phyloP scores from a whole-genome alignment of 257 asterid species.

The Nicotiana undulata region DNA sequence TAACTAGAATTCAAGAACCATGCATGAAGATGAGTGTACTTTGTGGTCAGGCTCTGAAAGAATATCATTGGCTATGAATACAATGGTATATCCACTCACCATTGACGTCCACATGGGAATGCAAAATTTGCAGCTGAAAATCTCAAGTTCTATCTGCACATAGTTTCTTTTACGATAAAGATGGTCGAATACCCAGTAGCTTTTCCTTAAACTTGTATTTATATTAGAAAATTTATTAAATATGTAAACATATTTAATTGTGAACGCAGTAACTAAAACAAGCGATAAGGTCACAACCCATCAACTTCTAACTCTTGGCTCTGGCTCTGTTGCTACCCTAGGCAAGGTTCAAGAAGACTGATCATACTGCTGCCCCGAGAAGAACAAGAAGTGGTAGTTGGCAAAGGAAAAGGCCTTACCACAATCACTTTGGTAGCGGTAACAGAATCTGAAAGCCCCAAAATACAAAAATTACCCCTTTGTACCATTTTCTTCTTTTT shows the following conservation, averaged over 20 bases:
- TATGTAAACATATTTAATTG: too few species aligned
- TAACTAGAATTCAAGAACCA: conserved; percentile 25
- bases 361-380: background rate
- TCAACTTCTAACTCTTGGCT: too few species aligned
- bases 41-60: conserved; percentile 41
- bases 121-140: conserved; percentile 38
- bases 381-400: background rate
- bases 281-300: too few species aligned
- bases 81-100: conserved; percentile 31
- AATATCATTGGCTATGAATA: conserved; percentile 35
- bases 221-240: too few species aligned
- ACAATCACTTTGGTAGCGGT: background rate
- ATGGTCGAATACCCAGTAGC: conserved; percentile 16
- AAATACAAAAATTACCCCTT: background rate
- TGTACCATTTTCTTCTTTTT: background rate
- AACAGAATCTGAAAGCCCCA: background rate
- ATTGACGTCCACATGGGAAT: conserved; percentile 19
- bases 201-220: too few species aligned
- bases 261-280: too few species aligned
- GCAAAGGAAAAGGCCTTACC: background rate
- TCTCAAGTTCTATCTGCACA: too few species aligned
- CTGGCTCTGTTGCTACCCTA: conserved; percentile 5
- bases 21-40: conserved; percentile 38
- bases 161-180: conserved; percentile 35
- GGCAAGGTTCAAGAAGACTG: conserved; percentile 35